Evolutionary conservation across 1,284 basidiomycete species (phyloP), one percentile per base, ranked within the genome.

Genomic region (Mrakiaceae sp.): DNA sequence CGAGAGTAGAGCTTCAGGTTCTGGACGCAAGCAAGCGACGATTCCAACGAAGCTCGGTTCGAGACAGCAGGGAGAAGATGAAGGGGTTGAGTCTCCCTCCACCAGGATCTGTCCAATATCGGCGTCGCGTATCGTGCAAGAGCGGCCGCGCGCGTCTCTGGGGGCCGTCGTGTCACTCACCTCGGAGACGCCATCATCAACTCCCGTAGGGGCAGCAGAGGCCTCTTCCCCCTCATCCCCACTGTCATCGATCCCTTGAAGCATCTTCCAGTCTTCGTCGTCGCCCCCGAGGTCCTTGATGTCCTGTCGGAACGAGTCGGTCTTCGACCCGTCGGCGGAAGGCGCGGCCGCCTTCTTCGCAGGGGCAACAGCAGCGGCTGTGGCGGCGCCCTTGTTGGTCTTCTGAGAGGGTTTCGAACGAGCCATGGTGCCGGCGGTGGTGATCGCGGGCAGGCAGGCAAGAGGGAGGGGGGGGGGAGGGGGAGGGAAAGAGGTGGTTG

Each of bases 281-380:
- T 81, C 79, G 6, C 82, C 82, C 40, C 82, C 82, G 2, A 83
- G 74, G 12, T 80, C 80, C 46, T 76, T 72, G 39, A 83, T 74
- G 39, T 76, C 78, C 53, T 74, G 68, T 2, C 43, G 56, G n/a
- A 58, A 44, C 39, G n/a, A 40, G 42, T 40, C 42, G 51, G 12
- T 52, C 12, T 5, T 54, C 47, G 43, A 48, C 44, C 48, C 42
- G 12, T 56, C 46, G 27, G 47, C 12, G 3, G 46, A 14, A n/a
- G 62, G 43, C 10, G 62, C 16, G 43, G 62, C 54, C 40, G 40
- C 55, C 51, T 10, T n/a, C 51, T 10, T 39, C 0, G 56, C 40
- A 12, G 53, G 14, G 11, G 56, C 14, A 5, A 10, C 4, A 48
- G 44, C 11, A 9, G 54, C 27, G n/a, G 46, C 27, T 48, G 51